A percentile compares a stretch with the other conserved stretches of the same genome.
phyloP scores from a whole-genome alignment of 441 rosid genomes.

The Aleurites moluccanus region DNA sequence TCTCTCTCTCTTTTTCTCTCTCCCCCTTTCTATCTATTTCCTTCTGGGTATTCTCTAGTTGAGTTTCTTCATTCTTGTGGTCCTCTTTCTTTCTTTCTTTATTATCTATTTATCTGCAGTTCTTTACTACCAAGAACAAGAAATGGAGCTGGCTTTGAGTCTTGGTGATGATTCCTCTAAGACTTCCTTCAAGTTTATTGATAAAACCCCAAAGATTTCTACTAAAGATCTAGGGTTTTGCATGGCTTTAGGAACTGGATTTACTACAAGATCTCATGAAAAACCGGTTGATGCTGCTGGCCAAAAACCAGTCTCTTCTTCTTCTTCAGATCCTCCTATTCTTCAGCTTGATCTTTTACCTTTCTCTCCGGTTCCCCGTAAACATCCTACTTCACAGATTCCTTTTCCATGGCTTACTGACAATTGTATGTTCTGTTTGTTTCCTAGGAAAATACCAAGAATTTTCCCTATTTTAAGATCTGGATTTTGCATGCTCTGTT shows the following conservation, averaged over 20 bases:
- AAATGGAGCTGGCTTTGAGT: conserved; percentile 66
- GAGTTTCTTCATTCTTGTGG: not conserved
- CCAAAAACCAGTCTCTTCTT: not conserved
- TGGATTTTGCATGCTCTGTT: not conserved
- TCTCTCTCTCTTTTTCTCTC: no score
- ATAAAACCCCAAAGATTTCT: conserved; percentile 33
- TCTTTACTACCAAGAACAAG: not conserved
- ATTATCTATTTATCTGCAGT: no score
- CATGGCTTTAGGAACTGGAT: conserved; percentile 38
- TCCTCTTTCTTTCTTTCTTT: no score
- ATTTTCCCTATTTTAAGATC: not conserved
- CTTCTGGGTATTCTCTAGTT: not conserved
- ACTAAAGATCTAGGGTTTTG: conserved; percentile 51
- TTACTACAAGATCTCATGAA: conserved; percentile 26
- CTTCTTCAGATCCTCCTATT: conserved; percentile 35
- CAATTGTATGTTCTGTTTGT: conserved; percentile 26
- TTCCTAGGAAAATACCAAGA: not conserved
- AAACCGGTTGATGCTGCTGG: conserved; percentile 12
- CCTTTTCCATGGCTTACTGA: conserved; percentile 58
- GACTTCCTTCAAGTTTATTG: conserved; percentile 49
- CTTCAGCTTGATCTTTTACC: conserved; percentile 63
- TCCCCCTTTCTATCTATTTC: no score
- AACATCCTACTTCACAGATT: conserved; percentile 35
- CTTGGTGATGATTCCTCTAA: conserved; percentile 57
- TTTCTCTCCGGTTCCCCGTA: conserved; percentile 52